Conservation (phyloP, 2,329 filamentous ascomycete species). For the Ophiocordyceps robertsii region DNA sequence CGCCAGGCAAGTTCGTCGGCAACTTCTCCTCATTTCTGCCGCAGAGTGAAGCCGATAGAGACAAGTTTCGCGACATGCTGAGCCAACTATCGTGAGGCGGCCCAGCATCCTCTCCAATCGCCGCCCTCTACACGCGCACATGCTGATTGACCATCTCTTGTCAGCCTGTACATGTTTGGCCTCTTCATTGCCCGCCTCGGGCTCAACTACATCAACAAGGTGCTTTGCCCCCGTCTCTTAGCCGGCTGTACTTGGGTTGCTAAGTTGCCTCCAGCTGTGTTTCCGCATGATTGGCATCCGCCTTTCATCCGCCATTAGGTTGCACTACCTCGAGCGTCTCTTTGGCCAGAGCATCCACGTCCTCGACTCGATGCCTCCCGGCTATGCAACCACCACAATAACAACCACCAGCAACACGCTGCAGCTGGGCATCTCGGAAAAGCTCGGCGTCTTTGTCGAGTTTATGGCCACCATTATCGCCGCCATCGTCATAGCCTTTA, state of each 20-base stretch:
- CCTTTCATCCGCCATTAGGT: conserved; percentile 46
- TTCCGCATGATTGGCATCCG: conserved; percentile 50
- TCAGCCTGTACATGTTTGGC: conserved; percentile 53
- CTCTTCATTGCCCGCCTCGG: conserved; percentile 55
- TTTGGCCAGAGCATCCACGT: conserved; percentile 54
- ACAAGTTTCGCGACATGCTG: conserved; percentile 25
- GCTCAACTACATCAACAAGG: conserved; percentile 48
- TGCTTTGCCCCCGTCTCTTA: conserved; percentile 5
- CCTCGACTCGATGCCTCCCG: conserved; percentile 51
- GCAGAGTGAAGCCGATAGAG: conserved; percentile 14
- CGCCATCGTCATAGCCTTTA: conserved; percentile 41
- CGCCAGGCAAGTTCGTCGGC: conserved; percentile 28
- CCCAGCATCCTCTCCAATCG: not conserved
- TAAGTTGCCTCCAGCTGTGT: conserved; percentile 26
- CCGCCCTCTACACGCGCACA: not conserved
- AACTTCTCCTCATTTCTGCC: conserved; percentile 32
- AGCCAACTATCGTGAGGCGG: conserved; percentile 30
- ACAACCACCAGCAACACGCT: conserved; percentile 49
- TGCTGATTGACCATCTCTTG: not conserved
- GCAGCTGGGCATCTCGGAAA: conserved; percentile 53
- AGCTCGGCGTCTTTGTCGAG: conserved; percentile 45
- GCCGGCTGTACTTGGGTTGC: not conserved
- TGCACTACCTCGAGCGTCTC: conserved; percentile 50
- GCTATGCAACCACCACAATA: conserved; percentile 48
- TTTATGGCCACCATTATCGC: conserved; percentile 37